Evolutionary conservation across 306 rosid genomes (phyloP), one percentile per base, ranked within the genome.

Genomic region (Casuarina cunninghamiana): DNA sequence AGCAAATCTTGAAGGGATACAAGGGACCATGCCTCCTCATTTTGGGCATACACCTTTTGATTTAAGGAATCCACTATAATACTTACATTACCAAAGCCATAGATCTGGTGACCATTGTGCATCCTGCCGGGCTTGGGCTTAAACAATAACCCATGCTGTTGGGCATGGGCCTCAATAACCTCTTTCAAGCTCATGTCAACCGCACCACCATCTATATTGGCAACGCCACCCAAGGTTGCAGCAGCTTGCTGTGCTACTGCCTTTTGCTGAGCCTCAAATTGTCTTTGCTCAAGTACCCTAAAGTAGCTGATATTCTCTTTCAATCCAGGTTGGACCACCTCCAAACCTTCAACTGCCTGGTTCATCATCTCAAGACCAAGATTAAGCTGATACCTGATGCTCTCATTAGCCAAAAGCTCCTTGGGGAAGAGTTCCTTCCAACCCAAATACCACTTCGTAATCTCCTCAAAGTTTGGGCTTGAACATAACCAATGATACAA

Each of bases 281-380:
- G 93, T 76, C 98, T 88, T 81, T 89, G 96, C 89, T 93, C 99
- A 75, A 83, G 90, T 37, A 69, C 91, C 82, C 92, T 83, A 32
- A 88, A 86, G 83, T 88, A 92, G 83, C 93, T 91, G 21, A 89
- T 86, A 72, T 91, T 92, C 84, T 95, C 97, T 87, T 87, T 91
- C 75, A 88, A 74, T 69, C 97, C 97, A 78, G 97, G 98, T 81
- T 89, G 97, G 80, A 86, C 97, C 53, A 91, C 90, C 87, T 91
- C 91, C 97, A 87, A 87, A 62, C 97, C 97, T 72, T 91, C 96
- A 54, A 85, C 96, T 21, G 97, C 97, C 73, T 87, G 93, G 73
- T 87, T 85, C 97, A 95, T 91, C 97, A 95, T 95, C 66, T 92
- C 97, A 71, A 95, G 89, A 58, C 96, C 99, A 10, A 84, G n/a